phyloP scores from a whole-genome alignment of 805 yeast genomes.

The Lachancea sp. region DNA sequence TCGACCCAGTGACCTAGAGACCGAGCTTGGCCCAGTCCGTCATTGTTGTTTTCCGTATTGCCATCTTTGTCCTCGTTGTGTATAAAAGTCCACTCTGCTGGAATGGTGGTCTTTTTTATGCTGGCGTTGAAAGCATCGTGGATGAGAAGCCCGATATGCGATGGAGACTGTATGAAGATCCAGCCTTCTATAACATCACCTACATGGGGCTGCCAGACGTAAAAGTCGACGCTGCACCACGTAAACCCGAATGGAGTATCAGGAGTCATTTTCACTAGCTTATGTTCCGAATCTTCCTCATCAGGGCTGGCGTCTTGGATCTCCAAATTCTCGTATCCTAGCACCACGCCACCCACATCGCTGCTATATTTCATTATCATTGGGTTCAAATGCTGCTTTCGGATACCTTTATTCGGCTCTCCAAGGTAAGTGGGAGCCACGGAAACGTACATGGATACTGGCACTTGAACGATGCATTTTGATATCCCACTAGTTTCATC shows the following conservation, averaged over 20 bases:
- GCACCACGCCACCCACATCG: slow-evolving; percentile 72
- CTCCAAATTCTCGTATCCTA: slow-evolving; percentile 66
- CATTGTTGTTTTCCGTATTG: slow-evolving; percentile 17
- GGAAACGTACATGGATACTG: slow-evolving; percentile 61
- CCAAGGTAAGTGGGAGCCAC: slow-evolving; percentile 75
- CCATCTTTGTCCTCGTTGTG: slow-evolving; percentile 60
- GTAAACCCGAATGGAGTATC: slow-evolving; percentile 84
- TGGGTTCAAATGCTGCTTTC: slow-evolving; percentile 84
- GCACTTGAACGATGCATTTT: slow-evolving; percentile 31
- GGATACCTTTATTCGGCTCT: slow-evolving; percentile 71
- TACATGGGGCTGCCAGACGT: slow-evolving; percentile 85
- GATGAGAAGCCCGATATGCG: slow-evolving; percentile 85
- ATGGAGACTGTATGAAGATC: slow-evolving; percentile 86
- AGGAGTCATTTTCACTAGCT: slow-evolving; percentile 60
- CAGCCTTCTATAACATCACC: slow-evolving; percentile 85
- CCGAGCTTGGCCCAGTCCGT: slow-evolving; percentile 33
- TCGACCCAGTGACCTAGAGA: slow-evolving; percentile 89
- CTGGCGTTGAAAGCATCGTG: slow-evolving; percentile 95
- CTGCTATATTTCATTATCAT: slow-evolving; percentile 75
- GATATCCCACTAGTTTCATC: slow-evolving; percentile 27
- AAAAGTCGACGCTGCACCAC: slow-evolving; percentile 78
- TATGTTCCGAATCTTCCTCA: slow-evolving; percentile 32
- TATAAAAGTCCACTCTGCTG: slow-evolving; percentile 78
- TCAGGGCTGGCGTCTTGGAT: slow-evolving; percentile 40
- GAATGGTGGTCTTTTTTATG: slow-evolving; percentile 77